Percentiles rank a stretch among this genome's conserved stretches.
phyloP scores from a whole-genome alignment of 768 basidiomycete genomes.

The Sistotremastrum niveocremeum region DNA sequence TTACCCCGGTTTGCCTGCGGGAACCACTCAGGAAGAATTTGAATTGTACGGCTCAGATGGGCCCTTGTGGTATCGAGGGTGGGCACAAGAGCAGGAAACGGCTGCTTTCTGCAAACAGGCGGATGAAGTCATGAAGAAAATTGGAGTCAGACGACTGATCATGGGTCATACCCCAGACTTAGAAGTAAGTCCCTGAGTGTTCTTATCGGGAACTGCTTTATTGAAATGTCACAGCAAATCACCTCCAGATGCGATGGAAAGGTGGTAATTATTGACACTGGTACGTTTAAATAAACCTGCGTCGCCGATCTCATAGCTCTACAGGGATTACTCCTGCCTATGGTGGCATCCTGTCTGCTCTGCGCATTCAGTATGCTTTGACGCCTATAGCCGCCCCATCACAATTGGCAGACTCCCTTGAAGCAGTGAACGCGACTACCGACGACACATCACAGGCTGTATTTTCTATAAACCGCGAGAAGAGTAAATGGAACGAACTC shows the following conservation, averaged over 20 bases:
- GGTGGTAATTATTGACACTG: conserved; percentile 93
- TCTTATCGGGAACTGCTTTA: background rate
- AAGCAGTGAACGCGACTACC: background rate
- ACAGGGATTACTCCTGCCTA: conserved; percentile 91
- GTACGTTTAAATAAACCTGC: conserved; percentile 20
- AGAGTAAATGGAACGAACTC: conserved; percentile 18
- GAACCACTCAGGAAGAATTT: conserved; percentile 50
- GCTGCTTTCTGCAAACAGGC: conserved; percentile 54
- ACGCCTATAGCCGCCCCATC: conserved; percentile 32
- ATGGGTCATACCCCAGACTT: conserved; percentile 98
- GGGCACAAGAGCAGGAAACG: conserved; percentile 65
- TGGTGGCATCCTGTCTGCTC: conserved; percentile 80
- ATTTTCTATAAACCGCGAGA: background rate
- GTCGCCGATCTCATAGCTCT: background rate
- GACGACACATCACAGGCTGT: background rate
- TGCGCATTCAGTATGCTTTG: conserved; percentile 77
- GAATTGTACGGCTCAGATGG: conserved; percentile 66
- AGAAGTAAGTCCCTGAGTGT: conserved; percentile 26
- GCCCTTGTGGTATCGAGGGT: conserved; percentile 91
- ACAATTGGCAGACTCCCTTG: conserved; percentile 1
- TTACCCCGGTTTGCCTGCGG: conserved; percentile 30
- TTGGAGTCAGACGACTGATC: conserved; percentile 78
- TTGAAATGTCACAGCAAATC: conserved; percentile 38
- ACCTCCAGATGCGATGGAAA: conserved; percentile 81
- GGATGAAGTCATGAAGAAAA: conserved; percentile 51